Conservation (phyloP, 495 filamentous ascomycete genomes). For the Friedmanniomyces simplex region DNA sequence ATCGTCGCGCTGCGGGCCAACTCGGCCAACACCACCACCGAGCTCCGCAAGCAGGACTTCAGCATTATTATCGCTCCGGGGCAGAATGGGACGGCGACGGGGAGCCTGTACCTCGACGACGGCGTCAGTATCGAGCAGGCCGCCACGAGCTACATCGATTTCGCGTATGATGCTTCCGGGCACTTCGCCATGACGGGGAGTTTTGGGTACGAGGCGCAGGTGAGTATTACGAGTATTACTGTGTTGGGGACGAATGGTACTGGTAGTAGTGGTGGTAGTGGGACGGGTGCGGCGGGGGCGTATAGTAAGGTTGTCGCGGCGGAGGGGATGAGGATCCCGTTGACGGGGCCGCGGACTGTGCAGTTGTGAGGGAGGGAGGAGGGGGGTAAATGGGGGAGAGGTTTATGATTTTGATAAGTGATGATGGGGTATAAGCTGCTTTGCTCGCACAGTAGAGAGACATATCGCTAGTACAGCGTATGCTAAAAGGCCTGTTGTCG, state of each 20-base stretch:
- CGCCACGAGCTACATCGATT: constrained; percentile 23
- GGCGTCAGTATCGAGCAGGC: constrained; percentile 26
- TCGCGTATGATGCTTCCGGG: constrained; percentile 20
- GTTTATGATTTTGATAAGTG: too few species aligned
- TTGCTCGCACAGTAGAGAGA: too few species aligned
- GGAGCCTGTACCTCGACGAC: constrained; percentile 43
- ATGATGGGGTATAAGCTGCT: too few species aligned
- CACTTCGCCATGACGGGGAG: constrained; percentile 17
- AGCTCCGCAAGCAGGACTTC: constrained; percentile 56
- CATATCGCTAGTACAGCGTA: too few species aligned
- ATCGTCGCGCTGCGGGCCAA: constrained; percentile 55
- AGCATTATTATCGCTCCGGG: constrained; percentile 59
- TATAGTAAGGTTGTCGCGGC: not conserved
- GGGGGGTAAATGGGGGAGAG: too few species aligned
- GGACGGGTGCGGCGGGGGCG: not conserved
- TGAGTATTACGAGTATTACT: constrained; percentile 16
- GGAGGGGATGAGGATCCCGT: constrained; percentile 1
- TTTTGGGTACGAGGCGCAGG: constrained; percentile 23
- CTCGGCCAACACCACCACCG: constrained; percentile 58
- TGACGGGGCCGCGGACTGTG: constrained; percentile 7
- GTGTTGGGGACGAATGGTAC: constrained; percentile 11
- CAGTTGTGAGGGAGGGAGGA: not conserved
- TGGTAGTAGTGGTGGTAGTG: constrained; percentile 4
- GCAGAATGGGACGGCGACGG: constrained; percentile 37
- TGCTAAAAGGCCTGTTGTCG: too few species aligned